These are phyloP conservation scores for Neopestalotiopsis clavispora DNA, from an alignment of 2,329 filamentous ascomycete genomes.

Conservation along the genomic window DNA sequence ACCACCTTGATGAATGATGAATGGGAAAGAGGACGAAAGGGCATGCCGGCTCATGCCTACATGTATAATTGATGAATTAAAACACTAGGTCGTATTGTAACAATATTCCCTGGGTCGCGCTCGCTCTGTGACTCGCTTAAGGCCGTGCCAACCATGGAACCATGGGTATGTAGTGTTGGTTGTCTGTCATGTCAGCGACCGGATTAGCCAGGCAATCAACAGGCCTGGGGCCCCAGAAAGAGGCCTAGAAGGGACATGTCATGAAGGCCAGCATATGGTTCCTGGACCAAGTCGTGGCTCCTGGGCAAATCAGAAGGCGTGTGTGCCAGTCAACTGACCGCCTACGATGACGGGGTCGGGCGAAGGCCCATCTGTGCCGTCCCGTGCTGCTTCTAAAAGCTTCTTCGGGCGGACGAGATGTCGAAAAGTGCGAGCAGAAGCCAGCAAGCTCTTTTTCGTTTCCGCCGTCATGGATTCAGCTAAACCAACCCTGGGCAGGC, in stretches of 20 bases:
- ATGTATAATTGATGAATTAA: constrained; percentile 18
- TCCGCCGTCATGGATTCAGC: constrained; percentile 15
- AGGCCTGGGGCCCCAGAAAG: not conserved
- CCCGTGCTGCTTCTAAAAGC: constrained; percentile 2
- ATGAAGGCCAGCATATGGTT: constrained; percentile 1
- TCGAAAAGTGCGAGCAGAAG: not conserved
- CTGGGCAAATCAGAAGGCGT: constrained; percentile 8
- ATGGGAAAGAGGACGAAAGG: constrained; percentile 9
- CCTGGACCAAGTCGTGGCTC: not conserved
- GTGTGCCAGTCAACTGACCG: constrained; percentile 14
- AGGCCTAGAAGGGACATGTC: not conserved
- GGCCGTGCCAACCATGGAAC: constrained; percentile 13
- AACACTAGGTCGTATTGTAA: constrained; percentile 9
- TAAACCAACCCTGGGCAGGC: not conserved
- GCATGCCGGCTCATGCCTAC: constrained; percentile 12
- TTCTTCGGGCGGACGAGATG: constrained; percentile 3
- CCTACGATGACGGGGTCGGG: constrained; percentile 6
- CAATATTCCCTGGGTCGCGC: constrained; percentile 6
- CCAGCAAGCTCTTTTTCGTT: constrained; percentile 3
- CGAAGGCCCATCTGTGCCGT: constrained; percentile 15
- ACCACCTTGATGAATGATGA: constrained; percentile 17
- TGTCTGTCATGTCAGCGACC: not conserved
- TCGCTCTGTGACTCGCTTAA: constrained; percentile 14
- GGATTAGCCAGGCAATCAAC: constrained; percentile 2
- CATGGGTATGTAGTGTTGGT: no score